phyloP scores from a whole-genome alignment of 1,284 basidiomycete genomes.

The Melanopsichium pennsylvanicum region DNA sequence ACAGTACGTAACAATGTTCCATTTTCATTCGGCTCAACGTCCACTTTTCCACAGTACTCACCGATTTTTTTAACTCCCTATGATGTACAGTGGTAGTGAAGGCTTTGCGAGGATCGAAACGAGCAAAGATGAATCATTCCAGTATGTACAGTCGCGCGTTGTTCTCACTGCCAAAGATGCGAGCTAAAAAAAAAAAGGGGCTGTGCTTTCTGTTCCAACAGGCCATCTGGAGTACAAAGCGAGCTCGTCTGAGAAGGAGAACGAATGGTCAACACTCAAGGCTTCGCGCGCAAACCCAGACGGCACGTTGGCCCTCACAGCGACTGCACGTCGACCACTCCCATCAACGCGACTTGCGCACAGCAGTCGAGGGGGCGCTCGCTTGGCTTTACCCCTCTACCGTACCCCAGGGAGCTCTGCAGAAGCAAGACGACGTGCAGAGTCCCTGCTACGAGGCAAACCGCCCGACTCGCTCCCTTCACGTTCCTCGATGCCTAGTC shows the following conservation, averaged over 20 bases:
- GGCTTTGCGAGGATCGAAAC: slow-evolving; percentile 14
- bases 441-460: background rate
- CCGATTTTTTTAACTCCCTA: no score
- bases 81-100: slow-evolving; percentile 17
- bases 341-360: slow-evolving; percentile 22
- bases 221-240: background rate
- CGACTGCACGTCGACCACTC: slow-evolving; percentile 15
- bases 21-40: no score
- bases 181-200: no score
- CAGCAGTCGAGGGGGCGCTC: slow-evolving; percentile 8
- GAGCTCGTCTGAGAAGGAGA: slow-evolving; percentile 2
- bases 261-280: slow-evolving; percentile 40
- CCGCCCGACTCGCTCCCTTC: background rate
- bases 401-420: slow-evolving; percentile 23
- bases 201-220: no score
- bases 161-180: background rate
- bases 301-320: slow-evolving; percentile 22
- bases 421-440: slow-evolving; percentile 25
- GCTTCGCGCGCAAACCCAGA: slow-evolving; percentile 11
- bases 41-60: background rate
- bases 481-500: no score
- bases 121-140: background rate
- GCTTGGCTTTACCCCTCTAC: slow-evolving; percentile 31
- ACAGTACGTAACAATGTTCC: background rate
- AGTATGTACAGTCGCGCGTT: slow-evolving; percentile 8